Evolutionary conservation across 805 yeast species (phyloP), one percentile per base, ranked within the genome.

Genomic region (Lipomyces sp.): DNA sequence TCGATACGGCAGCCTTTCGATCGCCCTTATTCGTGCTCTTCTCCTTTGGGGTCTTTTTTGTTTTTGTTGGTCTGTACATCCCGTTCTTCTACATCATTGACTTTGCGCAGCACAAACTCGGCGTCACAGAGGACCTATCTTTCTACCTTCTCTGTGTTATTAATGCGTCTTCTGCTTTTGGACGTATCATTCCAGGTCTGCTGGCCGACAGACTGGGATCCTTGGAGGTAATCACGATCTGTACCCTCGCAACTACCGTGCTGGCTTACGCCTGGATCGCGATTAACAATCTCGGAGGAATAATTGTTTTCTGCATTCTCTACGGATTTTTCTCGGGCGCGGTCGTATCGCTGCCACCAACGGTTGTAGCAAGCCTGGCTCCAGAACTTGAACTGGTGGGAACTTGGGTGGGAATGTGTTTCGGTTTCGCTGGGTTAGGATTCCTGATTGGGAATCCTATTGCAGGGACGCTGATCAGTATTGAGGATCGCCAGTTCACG

Each of bases 401-500:
- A 4, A 72, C 73, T 5, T 63, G 78, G 8, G 89, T 90, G 91
- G 90, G 90, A 2, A 64, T 86, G 59, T 83, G 90, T 0, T 80
- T 90, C 53, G 78, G 83, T 5, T 72, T 82, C 4, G 86, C 89
- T 53, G 82, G 92, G 0, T 81, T 84, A 71, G 86, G 83, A 0
- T 57, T 71, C 33, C 71, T 77, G 11, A 58, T 74, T 1, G 79
- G 78, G 0, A 73, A 76, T 0, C 77, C 79, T 1, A 56, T 75
- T 18, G 78, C 77, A 2, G 79, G 79, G 1, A 73, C 75, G 1
- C 53, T 72, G 30, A n/a, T n/a, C n/a, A n/a, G n/a, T n/a, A n/a
- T n/a, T n/a, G n/a, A n/a, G n/a, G n/a, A n/a, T n/a, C n/a, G n/a
- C n/a, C n/a, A n/a, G n/a, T n/a, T n/a, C n/a, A n/a, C n/a, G n/a